A percentile compares a stretch with the other conserved stretches of the same genome.
These are phyloP conservation scores for Micractinium conductrix DNA, from an alignment of 139 green algal genomes.

Conservation along the genomic window DNA sequence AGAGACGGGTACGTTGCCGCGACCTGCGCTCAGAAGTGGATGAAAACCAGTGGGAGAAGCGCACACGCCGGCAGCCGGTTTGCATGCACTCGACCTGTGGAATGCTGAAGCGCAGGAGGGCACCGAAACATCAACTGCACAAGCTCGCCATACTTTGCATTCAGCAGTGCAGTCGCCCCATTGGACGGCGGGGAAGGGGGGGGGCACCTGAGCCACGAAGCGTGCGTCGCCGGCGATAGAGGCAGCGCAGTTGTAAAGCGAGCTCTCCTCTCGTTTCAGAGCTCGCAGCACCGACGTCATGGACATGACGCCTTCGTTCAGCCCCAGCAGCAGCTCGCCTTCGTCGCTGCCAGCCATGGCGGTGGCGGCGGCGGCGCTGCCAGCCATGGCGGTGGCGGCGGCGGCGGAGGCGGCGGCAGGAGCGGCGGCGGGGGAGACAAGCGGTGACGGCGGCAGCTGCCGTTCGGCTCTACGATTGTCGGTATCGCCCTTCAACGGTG, in stretches of 20 bases:
- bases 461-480: too few species aligned
- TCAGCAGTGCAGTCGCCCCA: too few species aligned
- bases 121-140: too few species aligned
- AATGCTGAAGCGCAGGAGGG: too few species aligned
- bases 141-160: too few species aligned
- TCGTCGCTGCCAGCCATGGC: not conserved
- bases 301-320: slow-evolving; percentile 34
- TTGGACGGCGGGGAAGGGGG: too few species aligned
- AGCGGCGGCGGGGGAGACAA: not conserved
- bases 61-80: too few species aligned
- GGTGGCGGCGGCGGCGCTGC: not conserved
- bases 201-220: slow-evolving; percentile 73
- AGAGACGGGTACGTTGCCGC: slow-evolving; percentile 57
- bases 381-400: not conserved
- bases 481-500: too few species aligned
- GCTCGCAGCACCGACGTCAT: slow-evolving; percentile 52
- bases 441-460: not conserved
- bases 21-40: too few species aligned
- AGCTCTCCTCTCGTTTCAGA: slow-evolving; percentile 67
- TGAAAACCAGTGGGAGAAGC: too few species aligned
- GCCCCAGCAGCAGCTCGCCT: not conserved
- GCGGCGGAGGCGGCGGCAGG: not conserved
- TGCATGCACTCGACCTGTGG: too few species aligned
- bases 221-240: slow-evolving; percentile 73
- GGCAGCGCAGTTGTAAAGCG: slow-evolving; percentile 81